Conservation (phyloP, 2,329 filamentous ascomycete species). For the Ophiocordyceps camponoti-leonardi region DNA sequence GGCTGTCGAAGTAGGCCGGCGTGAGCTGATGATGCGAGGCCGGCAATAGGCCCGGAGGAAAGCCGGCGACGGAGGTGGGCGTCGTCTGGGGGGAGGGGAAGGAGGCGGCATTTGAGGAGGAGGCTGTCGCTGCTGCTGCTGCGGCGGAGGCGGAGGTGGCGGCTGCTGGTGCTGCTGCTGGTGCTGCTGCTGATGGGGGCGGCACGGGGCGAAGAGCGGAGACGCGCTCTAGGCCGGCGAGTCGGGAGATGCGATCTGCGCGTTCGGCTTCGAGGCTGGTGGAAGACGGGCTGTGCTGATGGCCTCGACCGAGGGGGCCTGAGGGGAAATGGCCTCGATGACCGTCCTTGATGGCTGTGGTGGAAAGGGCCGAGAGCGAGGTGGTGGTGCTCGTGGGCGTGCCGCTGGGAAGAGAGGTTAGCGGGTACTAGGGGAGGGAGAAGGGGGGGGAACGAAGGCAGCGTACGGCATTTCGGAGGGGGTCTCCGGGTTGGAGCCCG, state of each 20-base stretch:
- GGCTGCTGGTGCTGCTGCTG: too few relatives aligned
- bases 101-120: conserved; percentile 8
- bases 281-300: conserved; percentile 40
- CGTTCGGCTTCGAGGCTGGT: conserved; percentile 79
- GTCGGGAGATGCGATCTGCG: conserved; percentile 84
- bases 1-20: conserved; percentile 67
- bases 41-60: conserved; percentile 19
- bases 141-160: conserved; percentile 7
- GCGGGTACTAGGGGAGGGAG: neutral
- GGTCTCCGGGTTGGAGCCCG: conserved; percentile 67
- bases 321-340: conserved; percentile 63
- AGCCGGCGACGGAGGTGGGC: conserved; percentile 28
- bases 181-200: conserved; percentile 14
- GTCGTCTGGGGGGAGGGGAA: conserved; percentile 32
- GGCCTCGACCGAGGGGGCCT: conserved; percentile 31
- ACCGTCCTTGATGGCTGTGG: conserved; percentile 91
- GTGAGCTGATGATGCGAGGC: conserved; percentile 24
- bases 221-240: conserved; percentile 80
- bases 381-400: conserved; percentile 88
- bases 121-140: conserved; percentile 12
- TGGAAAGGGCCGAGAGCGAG: conserved; percentile 79
- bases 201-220: conserved; percentile 48
- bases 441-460: neutral
- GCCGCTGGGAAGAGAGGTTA: conserved; percentile 24
- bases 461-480: conserved; percentile 81